Evolutionary conservation across 345 rosid genomes (phyloP).

Genomic region (Alliaria petiolata): DNA sequence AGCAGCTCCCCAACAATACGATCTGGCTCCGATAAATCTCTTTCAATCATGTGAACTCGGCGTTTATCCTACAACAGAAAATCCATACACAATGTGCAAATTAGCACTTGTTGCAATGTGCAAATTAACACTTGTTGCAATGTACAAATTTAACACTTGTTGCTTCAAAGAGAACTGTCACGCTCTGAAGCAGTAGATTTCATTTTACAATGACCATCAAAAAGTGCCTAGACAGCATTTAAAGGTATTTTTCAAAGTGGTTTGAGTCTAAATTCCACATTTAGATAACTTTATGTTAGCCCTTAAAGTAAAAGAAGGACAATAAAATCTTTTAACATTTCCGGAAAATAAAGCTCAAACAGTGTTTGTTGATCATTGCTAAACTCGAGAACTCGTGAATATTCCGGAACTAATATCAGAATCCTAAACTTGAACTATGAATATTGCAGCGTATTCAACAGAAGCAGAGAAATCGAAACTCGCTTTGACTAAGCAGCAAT

Average conservation of each 20-base stretch:
- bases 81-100: neutral
- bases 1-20: conserved; percentile 74
- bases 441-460: neutral
- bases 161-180: neutral
- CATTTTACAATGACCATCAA: neutral
- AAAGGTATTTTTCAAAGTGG: neutral
- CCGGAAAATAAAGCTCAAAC: neutral
- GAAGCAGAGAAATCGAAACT: neutral
- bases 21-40: conserved; percentile 69
- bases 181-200: neutral
- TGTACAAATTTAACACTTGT: neutral
- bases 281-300: neutral
- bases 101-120: neutral
- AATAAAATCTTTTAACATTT: neutral
- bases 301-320: too few relatives aligned
- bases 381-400: neutral
- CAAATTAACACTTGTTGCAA: neutral
- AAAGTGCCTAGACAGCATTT: neutral
- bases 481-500: neutral
- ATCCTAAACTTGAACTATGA: neutral
- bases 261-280: neutral
- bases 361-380: neutral
- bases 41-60: conserved; percentile 60
- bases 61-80: conserved; percentile 54
- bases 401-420: neutral